These are phyloP conservation scores for Phytophthora idaei DNA, from an alignment of 352 stramenopile genomes.

Conservation along the genomic window DNA sequence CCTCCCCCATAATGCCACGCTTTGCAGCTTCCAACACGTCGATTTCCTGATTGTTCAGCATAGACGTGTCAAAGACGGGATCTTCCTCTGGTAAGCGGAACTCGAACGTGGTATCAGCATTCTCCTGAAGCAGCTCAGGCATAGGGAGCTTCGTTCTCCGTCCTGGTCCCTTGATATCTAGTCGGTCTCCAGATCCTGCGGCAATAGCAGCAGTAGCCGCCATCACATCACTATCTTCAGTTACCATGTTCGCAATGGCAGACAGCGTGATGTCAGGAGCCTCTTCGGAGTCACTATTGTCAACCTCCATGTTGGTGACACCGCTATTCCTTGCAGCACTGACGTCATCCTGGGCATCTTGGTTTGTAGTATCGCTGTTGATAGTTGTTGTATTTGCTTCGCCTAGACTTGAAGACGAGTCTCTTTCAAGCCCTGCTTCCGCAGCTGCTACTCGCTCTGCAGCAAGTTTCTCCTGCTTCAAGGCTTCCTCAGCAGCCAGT, in stretches of 20 bases:
- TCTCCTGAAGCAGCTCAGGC: constrained; percentile 36
- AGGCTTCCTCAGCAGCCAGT: constrained; percentile 53
- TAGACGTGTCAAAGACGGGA: constrained; percentile 58
- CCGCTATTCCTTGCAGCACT: constrained; percentile 30
- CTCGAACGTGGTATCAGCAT: constrained; percentile 54
- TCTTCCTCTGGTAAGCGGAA: constrained; percentile 74
- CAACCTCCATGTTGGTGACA: constrained; percentile 79
- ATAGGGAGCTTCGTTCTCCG: constrained; percentile 35
- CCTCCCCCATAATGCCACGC: constrained; percentile 72
- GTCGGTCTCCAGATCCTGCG: constrained; percentile 39
- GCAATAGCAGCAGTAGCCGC: constrained; percentile 55
- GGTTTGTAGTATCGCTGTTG: constrained; percentile 26
- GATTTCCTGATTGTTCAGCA: constrained; percentile 62
- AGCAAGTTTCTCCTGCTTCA: constrained; percentile 48
- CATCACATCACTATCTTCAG: constrained; percentile 79
- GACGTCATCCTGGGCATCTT: constrained; percentile 35
- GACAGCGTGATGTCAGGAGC: constrained; percentile 78
- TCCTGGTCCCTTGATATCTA: constrained; percentile 50
- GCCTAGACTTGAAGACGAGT: constrained; percentile 28
- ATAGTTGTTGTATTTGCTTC: constrained; percentile 16
- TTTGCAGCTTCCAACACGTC: constrained; percentile 65
- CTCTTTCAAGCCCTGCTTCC: constrained; percentile 26
- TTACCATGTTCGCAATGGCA: constrained; percentile 88
- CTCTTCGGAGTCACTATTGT: constrained; percentile 83
- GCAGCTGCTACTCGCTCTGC: constrained; percentile 47